Conservation (phyloP, 768 basidiomycete species). For the Lanmaoa pseudosensibilis region DNA sequence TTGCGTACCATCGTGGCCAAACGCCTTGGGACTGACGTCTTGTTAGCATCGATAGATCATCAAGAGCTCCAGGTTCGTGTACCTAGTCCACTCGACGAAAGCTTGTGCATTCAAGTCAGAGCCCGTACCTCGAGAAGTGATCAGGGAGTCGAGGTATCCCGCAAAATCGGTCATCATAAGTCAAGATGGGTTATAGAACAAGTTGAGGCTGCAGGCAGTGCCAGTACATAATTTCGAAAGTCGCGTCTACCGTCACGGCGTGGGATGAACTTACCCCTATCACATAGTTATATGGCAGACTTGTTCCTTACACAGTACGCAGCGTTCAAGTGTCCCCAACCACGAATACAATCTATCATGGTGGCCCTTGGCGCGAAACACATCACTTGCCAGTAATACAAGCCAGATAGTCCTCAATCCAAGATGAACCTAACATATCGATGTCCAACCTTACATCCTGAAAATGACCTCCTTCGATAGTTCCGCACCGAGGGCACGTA, state of each 20-base stretch:
- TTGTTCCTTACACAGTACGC: too few species aligned
- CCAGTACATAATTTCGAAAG: background rate
- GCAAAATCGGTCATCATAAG: conserved; percentile 24
- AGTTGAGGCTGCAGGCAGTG: background rate
- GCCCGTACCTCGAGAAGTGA: conserved; percentile 10
- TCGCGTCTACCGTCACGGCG: background rate
- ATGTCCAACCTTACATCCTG: conserved; percentile 16
- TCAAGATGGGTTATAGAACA: background rate
- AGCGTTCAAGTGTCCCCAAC: background rate
- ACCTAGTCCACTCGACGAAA: conserved; percentile 30
- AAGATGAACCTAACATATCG: background rate
- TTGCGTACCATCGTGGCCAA: conserved; percentile 19
- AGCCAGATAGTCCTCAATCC: background rate
- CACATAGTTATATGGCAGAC: too few species aligned
- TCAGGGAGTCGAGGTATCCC: conserved; percentile 23
- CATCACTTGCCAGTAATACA: background rate
- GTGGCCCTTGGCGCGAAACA: background rate
- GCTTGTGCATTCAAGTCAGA: conserved; percentile 14
- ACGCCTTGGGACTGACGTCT: conserved; percentile 14
- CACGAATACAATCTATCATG: background rate
- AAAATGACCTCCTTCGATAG: conserved; percentile 44
- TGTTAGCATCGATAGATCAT: conserved; percentile 16
- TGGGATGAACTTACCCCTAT: conserved; percentile 1
- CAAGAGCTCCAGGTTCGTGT: background rate
- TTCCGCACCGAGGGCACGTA: conserved; percentile 45